Evolutionary conservation across 805 yeast genomes (phyloP).

Genomic region (Schwanniomyces yamadae): DNA sequence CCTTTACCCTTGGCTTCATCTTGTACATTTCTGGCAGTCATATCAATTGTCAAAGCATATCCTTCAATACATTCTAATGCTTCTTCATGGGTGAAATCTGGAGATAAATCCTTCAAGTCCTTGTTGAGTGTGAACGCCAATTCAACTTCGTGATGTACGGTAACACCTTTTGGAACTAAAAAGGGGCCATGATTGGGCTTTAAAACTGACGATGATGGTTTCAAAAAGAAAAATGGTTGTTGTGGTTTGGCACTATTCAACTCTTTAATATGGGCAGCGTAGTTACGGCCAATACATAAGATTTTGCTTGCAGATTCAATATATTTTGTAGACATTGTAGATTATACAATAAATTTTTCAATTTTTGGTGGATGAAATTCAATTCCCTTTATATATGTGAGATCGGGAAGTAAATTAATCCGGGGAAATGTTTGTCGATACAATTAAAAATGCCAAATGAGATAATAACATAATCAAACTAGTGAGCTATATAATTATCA

Average conservation of each 20-base stretch:
- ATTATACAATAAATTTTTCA: no score
- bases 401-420: no score
- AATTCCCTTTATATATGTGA: no score
- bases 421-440: no score
- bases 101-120: constrained; percentile 59
- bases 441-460: no score
- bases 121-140: constrained; percentile 74
- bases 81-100: constrained; percentile 58
- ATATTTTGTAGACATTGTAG: constrained; percentile 54
- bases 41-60: constrained; percentile 84
- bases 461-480: no score
- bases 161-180: constrained; percentile 75
- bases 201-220: constrained; percentile 80
- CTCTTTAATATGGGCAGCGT: constrained; percentile 94
- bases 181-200: constrained; percentile 65
- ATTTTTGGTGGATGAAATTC: no score
- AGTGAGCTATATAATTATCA: no score
- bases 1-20: constrained; percentile 93
- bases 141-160: constrained; percentile 91
- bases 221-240: constrained; percentile 89
- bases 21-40: constrained; percentile 96
- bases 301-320: constrained; percentile 69
- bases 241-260: constrained; percentile 76
- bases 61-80: constrained; percentile 82
- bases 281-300: constrained; percentile 94